A percentile compares a stretch with the other conserved stretches of the same genome.
Conservation (phyloP, 2,329 filamentous ascomycete genomes). For the Alternaria alternata region DNA sequence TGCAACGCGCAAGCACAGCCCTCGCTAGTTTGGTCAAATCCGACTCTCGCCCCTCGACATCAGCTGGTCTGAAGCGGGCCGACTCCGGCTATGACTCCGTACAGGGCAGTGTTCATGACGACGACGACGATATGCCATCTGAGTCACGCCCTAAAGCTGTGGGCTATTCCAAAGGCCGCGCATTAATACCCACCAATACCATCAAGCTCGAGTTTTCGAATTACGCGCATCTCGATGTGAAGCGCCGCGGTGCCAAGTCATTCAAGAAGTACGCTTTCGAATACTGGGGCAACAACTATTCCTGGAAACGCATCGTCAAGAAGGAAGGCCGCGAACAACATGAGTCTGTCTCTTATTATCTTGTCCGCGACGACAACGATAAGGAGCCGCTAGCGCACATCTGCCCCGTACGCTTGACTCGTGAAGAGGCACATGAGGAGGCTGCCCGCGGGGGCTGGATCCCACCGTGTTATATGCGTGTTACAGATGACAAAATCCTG, state of each 20-base stretch:
- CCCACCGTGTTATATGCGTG: slow-evolving; percentile 88
- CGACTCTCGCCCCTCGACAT: slow-evolving; percentile 56
- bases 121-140: slow-evolving; percentile 24
- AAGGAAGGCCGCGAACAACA: slow-evolving; percentile 65
- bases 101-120: slow-evolving; percentile 25
- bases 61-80: slow-evolving; percentile 59
- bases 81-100: slow-evolving; percentile 68
- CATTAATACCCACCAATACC: slow-evolving; percentile 70
- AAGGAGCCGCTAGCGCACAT: slow-evolving; percentile 78
- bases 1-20: slow-evolving; percentile 68
- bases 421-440: slow-evolving; percentile 74
- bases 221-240: slow-evolving; percentile 90
- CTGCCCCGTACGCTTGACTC: slow-evolving; percentile 78
- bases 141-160: slow-evolving; percentile 43
- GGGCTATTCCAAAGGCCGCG: slow-evolving; percentile 51
- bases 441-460: slow-evolving; percentile 85
- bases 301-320: slow-evolving; percentile 79
- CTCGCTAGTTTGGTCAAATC: slow-evolving; percentile 65
- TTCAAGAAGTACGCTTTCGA: slow-evolving; percentile 87
- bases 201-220: slow-evolving; percentile 96
- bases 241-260: slow-evolving; percentile 70
- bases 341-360: slow-evolving; percentile 77
- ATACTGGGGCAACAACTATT: slow-evolving; percentile 88
- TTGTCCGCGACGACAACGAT: slow-evolving; percentile 72
- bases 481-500: slow-evolving; percentile 77